Conservation (phyloP, 129 eudicot genomes). For the Arctium minus region DNA sequence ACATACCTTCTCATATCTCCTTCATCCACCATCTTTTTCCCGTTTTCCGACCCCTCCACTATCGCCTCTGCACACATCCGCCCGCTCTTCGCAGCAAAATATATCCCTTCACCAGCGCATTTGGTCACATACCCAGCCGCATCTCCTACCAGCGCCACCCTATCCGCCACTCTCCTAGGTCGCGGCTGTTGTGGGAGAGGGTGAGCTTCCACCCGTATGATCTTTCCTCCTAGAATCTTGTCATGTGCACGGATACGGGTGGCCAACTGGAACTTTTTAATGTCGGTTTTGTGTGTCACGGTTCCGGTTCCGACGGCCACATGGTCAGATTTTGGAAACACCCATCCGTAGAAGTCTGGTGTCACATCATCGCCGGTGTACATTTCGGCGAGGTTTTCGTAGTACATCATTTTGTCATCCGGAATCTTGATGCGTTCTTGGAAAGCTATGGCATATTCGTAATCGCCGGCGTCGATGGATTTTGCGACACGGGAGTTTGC, state of each 20-base stretch:
- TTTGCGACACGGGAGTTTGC: constrained; percentile 81
- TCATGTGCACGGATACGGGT: constrained; percentile 56
- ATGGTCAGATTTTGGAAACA: constrained; percentile 76
- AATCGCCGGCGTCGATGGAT: constrained; percentile 67
- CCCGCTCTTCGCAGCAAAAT: constrained; percentile 90
- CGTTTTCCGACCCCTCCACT: constrained; percentile 75
- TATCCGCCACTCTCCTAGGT: constrained; percentile 46
- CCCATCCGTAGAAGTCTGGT: constrained; percentile 87
- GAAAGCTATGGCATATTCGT: constrained; percentile 73
- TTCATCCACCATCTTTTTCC: constrained; percentile 68
- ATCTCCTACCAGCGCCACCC: constrained; percentile 76
- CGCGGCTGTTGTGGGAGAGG: constrained; percentile 83
- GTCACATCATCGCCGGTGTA: constrained; percentile 82
- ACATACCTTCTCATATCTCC: constrained; percentile 64
- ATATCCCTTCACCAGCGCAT: constrained; percentile 81
- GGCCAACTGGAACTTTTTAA: constrained; percentile 64
- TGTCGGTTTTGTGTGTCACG: constrained; percentile 66
- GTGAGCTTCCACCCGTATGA: constrained; percentile 78
- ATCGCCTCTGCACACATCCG: constrained; percentile 85
- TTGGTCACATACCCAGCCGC: constrained; percentile 89
- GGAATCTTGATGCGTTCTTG: constrained; percentile 72
- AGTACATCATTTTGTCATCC: constrained; percentile 69
- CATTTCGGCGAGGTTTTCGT: constrained; percentile 75
- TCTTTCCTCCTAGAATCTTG: constrained; percentile 63
- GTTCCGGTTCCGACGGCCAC: constrained; percentile 88